Evolutionary conservation across 2,329 filamentous ascomycete species (phyloP), one percentile per base, ranked within the genome.

Genomic region (Xylaria multiplex): DNA sequence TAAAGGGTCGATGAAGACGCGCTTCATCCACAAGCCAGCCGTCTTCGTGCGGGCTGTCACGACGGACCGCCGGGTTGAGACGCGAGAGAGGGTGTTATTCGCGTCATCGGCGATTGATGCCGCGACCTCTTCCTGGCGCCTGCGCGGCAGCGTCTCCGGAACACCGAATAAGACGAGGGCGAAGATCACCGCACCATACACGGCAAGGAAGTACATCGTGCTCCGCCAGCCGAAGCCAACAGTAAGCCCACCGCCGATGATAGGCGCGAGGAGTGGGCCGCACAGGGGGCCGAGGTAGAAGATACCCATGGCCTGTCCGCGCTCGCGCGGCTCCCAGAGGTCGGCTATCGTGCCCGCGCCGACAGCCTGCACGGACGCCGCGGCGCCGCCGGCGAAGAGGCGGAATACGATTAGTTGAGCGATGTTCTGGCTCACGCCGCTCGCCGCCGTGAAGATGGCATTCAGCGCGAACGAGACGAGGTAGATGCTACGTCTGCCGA

Each of bases 291-390:
- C 93, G 0, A 96, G 83, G 72, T 94, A 96, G 78, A 95, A 96
- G 46, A 92, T 80, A 45, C 91, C 88, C 92, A 96, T 96, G n/a
- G 92, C 92, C 16, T 81, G 82, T 2, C 93, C 93, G 56, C 93
- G 83, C 76, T 95, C 90, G 55, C 81, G 84, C 0, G 88, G 79
- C 69, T 93, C 90, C 90, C 92, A 96, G 13, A 95, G 83, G 75
- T 96, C 92, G 50, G 92, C 89, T 64, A 96, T 92, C 2, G 92
- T 94, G 6, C 93, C 93, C 1, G 92, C 92, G 4, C 93, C 92
- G 7, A 96, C 92, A 7, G 92, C 90, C 76, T 95, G 92, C 0
- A 94, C 92, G 1, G 90, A 92, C 1, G 92, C 92, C 0, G 92
- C 88, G 2, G 92, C 91, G 22, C 92, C 93, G 45, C 93, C 93